Conservation (phyloP, 83 land plant genomes). For the Picea mariana region DNA sequence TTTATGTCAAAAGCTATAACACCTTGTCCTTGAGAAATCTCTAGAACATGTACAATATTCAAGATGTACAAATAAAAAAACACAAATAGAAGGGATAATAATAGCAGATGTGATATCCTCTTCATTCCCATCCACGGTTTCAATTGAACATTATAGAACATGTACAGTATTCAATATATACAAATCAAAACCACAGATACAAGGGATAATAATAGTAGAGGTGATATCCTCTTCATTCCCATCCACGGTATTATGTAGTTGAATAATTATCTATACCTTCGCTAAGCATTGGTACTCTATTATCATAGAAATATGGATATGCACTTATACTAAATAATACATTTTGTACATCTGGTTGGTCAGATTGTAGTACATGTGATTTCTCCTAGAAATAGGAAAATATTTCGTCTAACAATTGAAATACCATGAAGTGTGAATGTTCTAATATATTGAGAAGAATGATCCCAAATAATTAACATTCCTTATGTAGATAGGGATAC, state of each 20-base stretch:
- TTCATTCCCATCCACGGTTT: background rate
- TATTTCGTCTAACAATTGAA: conserved; percentile 42
- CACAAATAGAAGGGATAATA: conserved; percentile 68
- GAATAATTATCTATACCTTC: conserved; percentile 14
- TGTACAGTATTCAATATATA: conserved; percentile 70
- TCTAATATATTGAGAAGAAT: conserved; percentile 37
- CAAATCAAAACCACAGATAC: conserved; percentile 68
- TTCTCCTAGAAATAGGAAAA: conserved; percentile 45
- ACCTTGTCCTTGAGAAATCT: conserved; percentile 64
- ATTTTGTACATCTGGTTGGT: conserved; percentile 52
- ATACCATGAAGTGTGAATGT: conserved; percentile 78
- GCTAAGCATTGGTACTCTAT: conserved; percentile 15
- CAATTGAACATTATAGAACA: background rate
- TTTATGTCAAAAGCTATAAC: conserved; percentile 15
- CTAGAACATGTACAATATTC: conserved; percentile 46
- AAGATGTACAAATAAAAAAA: conserved; percentile 75
- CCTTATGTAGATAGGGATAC: conserved; percentile 83
- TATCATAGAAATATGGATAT: conserved; percentile 5
- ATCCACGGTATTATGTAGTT: background rate
- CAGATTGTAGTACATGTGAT: too few species aligned
- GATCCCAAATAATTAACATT: conserved; percentile 75
- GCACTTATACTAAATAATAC: conserved; percentile 71
- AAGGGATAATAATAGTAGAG: conserved; percentile 58
- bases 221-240: conserved; percentile 16
- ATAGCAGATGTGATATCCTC: conserved; percentile 29